Evolutionary conservation across 768 basidiomycete species (phyloP), one percentile per base, ranked within the genome.

Genomic region (Kwoniella sp.): DNA sequence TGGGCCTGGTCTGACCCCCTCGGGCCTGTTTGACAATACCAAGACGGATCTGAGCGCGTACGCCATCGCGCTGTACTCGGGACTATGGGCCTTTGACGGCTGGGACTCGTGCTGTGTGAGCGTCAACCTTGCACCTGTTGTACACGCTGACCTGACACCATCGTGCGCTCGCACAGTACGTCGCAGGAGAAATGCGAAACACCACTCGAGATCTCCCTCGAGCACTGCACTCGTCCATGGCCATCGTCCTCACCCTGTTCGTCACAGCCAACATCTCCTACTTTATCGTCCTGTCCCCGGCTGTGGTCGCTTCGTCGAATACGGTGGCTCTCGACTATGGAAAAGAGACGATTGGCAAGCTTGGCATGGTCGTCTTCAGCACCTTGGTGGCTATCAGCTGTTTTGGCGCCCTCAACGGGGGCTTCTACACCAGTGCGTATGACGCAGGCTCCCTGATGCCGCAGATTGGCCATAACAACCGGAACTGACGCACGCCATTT

Each of bases 31-130:
- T 62, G 75, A 78, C 11, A 83, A 80, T 7, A 85, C 88, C 15
- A 87, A 84, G 50, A 80, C 75, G 15, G 87, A 87, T 56, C 87
- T 89, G 0, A 87, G 88, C 1, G 79, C 83, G 2, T 96, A 89
- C 76, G 88, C 92, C 5, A 78, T 96, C n/a, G 93, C 92, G 0
- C 77, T 96, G 5, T 99, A 95, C 73, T 93, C 90, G 10, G 89
- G 90, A 2, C 76, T 98, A 3, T 96, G 76, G 89, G 91, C 91
- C 1, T 91, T 89, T 60, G 91, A 91, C 72, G 93, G 93, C 0
- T 99, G 91, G 91, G 92, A 92, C 53, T 67, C 69, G 39, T 69
- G 67, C 25, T 91, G 89, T 69, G 67, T 70, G 39, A 60, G 62
- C 53, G 23, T 36, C 20, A 19, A 15, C 28, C 7, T 14, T 33